Conservation (phyloP, 495 filamentous ascomycete genomes). For the Oidiodendron maius region DNA sequence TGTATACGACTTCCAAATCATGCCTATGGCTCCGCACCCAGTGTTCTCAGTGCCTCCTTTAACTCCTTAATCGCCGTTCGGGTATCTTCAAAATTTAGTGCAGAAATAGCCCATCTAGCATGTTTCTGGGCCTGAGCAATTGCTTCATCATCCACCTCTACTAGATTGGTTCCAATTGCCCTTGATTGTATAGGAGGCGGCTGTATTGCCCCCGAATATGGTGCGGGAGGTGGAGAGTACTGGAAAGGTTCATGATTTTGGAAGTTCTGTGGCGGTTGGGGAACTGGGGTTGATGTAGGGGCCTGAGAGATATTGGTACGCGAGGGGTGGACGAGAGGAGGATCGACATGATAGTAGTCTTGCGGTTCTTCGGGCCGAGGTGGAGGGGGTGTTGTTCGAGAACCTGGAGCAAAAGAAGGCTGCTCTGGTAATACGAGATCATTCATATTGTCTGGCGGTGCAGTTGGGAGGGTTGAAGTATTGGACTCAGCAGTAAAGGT, state of each 20-base stretch:
- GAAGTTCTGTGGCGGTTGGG: conserved; percentile 12
- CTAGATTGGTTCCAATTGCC: conserved; percentile 8
- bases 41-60: conserved; percentile 59
- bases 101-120: conserved; percentile 95
- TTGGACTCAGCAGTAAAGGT: conserved; percentile 25
- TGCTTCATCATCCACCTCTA: conserved; percentile 60
- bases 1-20: too few relatives aligned
- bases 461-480: conserved; percentile 15
- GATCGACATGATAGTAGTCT: conserved; percentile 25
- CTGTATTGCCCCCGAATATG: not conserved
- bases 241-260: not conserved
- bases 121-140: conserved; percentile 85
- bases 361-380: conserved; percentile 6
- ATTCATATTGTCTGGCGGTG: conserved; percentile 15
- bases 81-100: conserved; percentile 93
- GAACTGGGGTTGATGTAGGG: conserved; percentile 20
- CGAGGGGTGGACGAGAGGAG: conserved; percentile 10
- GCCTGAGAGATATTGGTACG: conserved; percentile 13
- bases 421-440: conserved; percentile 23
- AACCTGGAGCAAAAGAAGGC: conserved; percentile 17
- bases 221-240: conserved; percentile 11
- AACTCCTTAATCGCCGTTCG: conserved; percentile 85
- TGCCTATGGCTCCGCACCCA: conserved; percentile 45
- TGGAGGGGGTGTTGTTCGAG: conserved; percentile 8
- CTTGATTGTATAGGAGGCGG: not conserved